phyloP scores from a whole-genome alignment of 2,329 filamentous ascomycete genomes.

The Blastomyces gilchristii region DNA sequence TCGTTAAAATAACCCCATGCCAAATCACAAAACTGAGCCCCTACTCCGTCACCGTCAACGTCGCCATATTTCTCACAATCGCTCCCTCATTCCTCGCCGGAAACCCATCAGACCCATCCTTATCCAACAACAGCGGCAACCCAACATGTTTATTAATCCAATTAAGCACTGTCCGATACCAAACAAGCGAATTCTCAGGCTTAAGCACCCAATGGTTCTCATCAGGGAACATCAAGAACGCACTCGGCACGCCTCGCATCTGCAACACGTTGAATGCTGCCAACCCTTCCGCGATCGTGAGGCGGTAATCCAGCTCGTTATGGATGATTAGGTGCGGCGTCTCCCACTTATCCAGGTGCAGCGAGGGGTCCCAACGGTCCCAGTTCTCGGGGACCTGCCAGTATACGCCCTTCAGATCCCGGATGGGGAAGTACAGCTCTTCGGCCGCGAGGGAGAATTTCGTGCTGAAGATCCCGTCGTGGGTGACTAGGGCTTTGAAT shows the following conservation, averaged over 20 bases:
- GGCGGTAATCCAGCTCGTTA: conserved; percentile 77
- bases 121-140: conserved; percentile 25
- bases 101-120: background rate
- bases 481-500: conserved; percentile 49
- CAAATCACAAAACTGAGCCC: background rate
- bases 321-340: conserved; percentile 88
- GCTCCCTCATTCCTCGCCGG: background rate
- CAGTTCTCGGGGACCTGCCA: conserved; percentile 44
- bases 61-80: background rate
- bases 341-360: conserved; percentile 56
- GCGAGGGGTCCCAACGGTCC: conserved; percentile 49
- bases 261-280: conserved; percentile 81
- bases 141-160: conserved; percentile 58
- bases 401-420: conserved; percentile 42
- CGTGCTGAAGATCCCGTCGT: conserved; percentile 42
- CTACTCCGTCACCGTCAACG: background rate
- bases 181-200: conserved; percentile 79
- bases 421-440: conserved; percentile 47
- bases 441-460: conserved; percentile 38
- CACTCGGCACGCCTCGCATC: conserved; percentile 61
- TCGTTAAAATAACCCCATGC: no score
- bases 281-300: conserved; percentile 75
- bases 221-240: conserved; percentile 70
- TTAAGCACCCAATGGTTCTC: conserved; percentile 80
- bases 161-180: conserved; percentile 75